Conservation (phyloP, 2,329 filamentous ascomycete genomes). For the Fusarium fujikuroi region DNA sequence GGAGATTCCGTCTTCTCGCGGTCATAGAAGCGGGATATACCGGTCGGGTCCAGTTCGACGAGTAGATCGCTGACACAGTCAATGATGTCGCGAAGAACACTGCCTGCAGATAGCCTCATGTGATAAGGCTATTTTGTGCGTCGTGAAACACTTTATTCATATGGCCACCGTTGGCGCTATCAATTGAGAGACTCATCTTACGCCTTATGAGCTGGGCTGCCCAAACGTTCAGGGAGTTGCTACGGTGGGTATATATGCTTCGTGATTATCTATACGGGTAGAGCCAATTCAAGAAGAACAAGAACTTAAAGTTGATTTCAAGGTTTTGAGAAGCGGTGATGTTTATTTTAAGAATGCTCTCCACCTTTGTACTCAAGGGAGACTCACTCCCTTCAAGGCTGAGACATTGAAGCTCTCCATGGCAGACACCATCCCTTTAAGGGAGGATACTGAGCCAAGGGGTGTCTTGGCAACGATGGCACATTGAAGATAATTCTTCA, state of each 20-base stretch:
- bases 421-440: slow-evolving; percentile 6
- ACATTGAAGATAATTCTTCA: background rate
- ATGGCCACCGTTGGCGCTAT: background rate
- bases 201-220: background rate
- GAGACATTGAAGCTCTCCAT: background rate
- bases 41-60: background rate
- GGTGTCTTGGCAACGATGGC: background rate
- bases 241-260: background rate
- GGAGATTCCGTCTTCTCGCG: background rate
- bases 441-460: slow-evolving; percentile 3
- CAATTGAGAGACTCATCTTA: background rate
- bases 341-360: background rate
- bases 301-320: background rate
- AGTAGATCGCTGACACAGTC: background rate
- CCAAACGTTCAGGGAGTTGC: background rate
- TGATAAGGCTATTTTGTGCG: no score
- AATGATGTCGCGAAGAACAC: background rate
- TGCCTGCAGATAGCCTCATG: background rate
- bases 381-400: background rate
- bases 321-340: background rate
- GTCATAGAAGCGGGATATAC: background rate
- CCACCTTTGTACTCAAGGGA: background rate
- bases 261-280: background rate
- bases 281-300: background rate
- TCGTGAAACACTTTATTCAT: background rate